Percentiles rank a stretch among this genome's conserved stretches.
Conservation (phyloP, 1,284 basidiomycete genomes). For the Serendipita sp. region DNA sequence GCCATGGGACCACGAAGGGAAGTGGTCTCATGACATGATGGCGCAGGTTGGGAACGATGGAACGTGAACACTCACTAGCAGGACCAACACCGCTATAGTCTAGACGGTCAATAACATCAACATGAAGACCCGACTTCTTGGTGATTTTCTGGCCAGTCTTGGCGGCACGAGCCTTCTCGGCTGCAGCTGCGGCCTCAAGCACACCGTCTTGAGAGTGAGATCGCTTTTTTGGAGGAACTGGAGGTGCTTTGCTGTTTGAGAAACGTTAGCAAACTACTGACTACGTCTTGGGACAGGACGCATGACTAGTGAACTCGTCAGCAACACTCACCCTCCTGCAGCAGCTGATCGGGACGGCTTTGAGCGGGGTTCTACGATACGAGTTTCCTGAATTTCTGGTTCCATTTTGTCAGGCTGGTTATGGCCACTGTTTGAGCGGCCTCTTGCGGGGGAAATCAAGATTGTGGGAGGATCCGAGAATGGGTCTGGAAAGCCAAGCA, state of each 20-base stretch:
- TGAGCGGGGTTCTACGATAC: slow-evolving; percentile 17
- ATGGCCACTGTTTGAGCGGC: slow-evolving; percentile 15
- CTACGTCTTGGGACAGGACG: slow-evolving; percentile 14
- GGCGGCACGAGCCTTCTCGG: slow-evolving; percentile 31
- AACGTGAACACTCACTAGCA: slow-evolving; percentile 41
- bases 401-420: slow-evolving; percentile 32
- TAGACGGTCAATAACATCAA: slow-evolving; percentile 51
- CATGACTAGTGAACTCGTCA: slow-evolving; percentile 15
- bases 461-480: slow-evolving; percentile 8
- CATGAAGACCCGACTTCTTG: slow-evolving; percentile 58
- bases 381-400: slow-evolving; percentile 30
- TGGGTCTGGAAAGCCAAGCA: slow-evolving; percentile 7
- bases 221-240: slow-evolving; percentile 34
- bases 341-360: slow-evolving; percentile 12
- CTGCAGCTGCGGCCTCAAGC: slow-evolving; percentile 24
- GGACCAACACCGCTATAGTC: slow-evolving; percentile 51
- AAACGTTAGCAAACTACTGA: slow-evolving; percentile 14
- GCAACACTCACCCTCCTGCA: slow-evolving; percentile 11
- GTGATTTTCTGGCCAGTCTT: slow-evolving; percentile 31
- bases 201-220: slow-evolving; percentile 59
- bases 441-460: slow-evolving; percentile 1
- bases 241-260: slow-evolving; percentile 19
- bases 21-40: background rate
- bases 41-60: background rate
- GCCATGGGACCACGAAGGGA: background rate